Evolutionary conservation across 176 grass and related monocot species (phyloP).

Genomic region (Oryza glaberrima): DNA sequence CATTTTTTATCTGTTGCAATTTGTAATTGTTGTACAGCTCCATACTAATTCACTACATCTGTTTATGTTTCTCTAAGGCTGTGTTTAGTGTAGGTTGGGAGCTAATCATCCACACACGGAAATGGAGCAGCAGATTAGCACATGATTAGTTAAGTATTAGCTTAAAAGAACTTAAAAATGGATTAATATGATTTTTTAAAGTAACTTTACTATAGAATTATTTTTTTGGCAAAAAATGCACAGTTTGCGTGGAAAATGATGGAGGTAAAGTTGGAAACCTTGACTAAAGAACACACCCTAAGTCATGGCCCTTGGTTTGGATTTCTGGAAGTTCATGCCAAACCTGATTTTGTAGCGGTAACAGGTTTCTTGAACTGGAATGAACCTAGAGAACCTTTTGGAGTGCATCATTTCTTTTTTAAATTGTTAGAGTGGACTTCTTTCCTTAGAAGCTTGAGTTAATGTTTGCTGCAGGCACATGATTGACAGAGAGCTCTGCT

Average conservation of each 20-base stretch:
- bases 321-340: background rate
- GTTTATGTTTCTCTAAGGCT: background rate
- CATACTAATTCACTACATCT: background rate
- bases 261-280: too few species aligned
- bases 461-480: background rate
- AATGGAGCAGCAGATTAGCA: too few species aligned
- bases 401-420: background rate
- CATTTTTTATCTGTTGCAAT: background rate
- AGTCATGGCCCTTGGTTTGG: background rate
- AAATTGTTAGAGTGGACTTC: background rate
- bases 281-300: too few species aligned
- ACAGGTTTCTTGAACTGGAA: background rate
- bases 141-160: too few species aligned
- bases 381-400: background rate
- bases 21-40: background rate
- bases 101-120: too few species aligned
- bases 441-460: background rate
- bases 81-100: too few species aligned
- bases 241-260: too few species aligned
- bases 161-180: too few species aligned
- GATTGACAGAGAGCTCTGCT: background rate
- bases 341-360: background rate
- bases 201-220: too few species aligned
- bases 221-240: too few species aligned
- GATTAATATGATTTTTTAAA: too few species aligned